Base-by-base conservation (phyloP, 2,329 filamentous ascomycete genomes). In the Penicillium sp. region DNA sequence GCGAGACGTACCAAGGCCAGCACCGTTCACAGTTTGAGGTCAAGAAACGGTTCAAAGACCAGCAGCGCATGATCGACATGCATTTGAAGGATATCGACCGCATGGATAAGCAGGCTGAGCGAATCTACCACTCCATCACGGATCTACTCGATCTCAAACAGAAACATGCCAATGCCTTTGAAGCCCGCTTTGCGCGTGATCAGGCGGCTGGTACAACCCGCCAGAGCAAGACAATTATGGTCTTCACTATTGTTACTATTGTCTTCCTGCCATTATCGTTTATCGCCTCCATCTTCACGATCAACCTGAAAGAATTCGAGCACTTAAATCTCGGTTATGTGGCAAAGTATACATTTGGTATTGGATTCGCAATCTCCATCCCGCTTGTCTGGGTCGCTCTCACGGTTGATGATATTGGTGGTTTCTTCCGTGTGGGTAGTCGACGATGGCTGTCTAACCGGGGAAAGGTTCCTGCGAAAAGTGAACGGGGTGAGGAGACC, bases 81-180 rank as follows among this genome's bases (percentile, higher is more conserved):
- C 76, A 81, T 43, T 65, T 78, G 41, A 77, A 77, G 52, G 81
- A 84, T 52, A 73, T 84, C n/a, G 72, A 76, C 31, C 73, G 80
- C 15, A 84, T 84, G 81, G 77, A 82, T 58, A 75, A 76, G 44
- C 81, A 83, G 62, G 80, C 81, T 0, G 72, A 77, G 50, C 73
- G 76, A 21, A 78, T 83, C 53, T 83, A 83, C 59, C 68, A 74
- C 38, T 77, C 74, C 49, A 75, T 84, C 39, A 81, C 77, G 0
- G 77, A 84, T 56, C 68, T 85, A 5, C 75, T 85, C 0, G 82
- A 85, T 55, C 72, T 84, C 1, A 85, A 85, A 59, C 82, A 85
- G 58, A 84, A 84, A 63, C 81, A 85, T 51, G 81, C 80, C 55
- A 85, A 84, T 64, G 80, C 80, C 0, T 77, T 83, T 41, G 82